Base-by-base conservation (phyloP, 2,329 filamentous ascomycete genomes). In the Lecanicillium sp. region DNA sequence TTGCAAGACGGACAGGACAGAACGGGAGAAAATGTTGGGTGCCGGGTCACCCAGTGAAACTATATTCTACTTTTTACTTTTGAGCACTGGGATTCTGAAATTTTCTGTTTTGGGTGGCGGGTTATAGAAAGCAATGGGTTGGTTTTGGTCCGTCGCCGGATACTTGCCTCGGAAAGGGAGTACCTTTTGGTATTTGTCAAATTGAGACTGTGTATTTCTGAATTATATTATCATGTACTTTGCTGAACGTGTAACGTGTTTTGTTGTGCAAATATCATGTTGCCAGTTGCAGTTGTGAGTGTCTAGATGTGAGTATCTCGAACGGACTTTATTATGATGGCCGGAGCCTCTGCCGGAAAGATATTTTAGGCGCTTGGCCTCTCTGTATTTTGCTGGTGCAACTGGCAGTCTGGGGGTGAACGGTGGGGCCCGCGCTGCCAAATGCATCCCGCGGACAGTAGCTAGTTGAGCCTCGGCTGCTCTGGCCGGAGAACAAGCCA, bases 81-180 rank as follows among this genome's bases (percentile, higher is more conserved):
- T 49, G 21, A 42, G 45, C 37, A 37, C 41, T 36, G 35, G 48
- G 42, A 40, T 14, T 15, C 17, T 43, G 38, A 30, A 37, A 26
- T 40, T 24, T 35, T 43, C 48, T 41, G 48, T 51, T 29, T 41
- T 46, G 29, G 42, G 37, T 37, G 38, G 46, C 49, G 47, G 52
- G 54, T 33, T 52, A 50, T 49, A 52, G 50, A 52, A 49, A 49
- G 40, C 47, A 44, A 49, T 12, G 41, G 47, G 47, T 37, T 50
- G 43, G 44, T 46, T 46, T 46, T 43, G 35, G 43, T 50, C 42
- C 48, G 43, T 50, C 48, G 38, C 48, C 48, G 43, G 48, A 50
- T 47, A 19, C 43, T 41, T 41, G 37, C 48, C 43, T 47, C 48
- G 48, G 43, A 40, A 42, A 47, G 38, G 37, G 44, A 32, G n/a